Base-by-base conservation (phyloP, 495 filamentous ascomycete species). In the Tuber umbilicatum region DNA sequence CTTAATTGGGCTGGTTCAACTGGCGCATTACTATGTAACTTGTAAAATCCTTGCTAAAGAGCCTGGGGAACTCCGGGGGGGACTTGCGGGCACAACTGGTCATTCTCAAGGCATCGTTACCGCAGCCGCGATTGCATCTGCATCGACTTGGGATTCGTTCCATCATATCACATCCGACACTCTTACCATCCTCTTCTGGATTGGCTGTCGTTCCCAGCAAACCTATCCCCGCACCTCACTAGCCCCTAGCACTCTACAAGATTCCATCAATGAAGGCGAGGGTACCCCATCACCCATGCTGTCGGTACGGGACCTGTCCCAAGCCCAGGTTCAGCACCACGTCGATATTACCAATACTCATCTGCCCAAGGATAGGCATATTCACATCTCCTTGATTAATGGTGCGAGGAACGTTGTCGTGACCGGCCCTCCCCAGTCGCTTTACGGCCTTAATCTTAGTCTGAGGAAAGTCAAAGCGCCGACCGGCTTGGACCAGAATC, bases 121-220 rank as follows among this genome's bases (percentile, higher is more conserved):
- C 21, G 95, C 96, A 21, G 94, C 94, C n/a, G 93, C 90, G 41
- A 95, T 96, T 71, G 91, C 96, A 6, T 91, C 93, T 3, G 91
- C 93, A 14, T 90, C 91, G 76, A 90, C 88, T 68, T 98, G 96
- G 96, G 92, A 96, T 75, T 91, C 91, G 2, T 98, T 96, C 80
- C 88, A 92, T 50, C 89, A 91, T 79, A 87, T 90, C 43, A 87
- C 93, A 45, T 91, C 87, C 71, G 88, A 91, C 80, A 91, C 94
- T 2, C 85, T 99, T 73, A 96, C 91, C 10, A 91, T 96, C 74
- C 91, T 99, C n/a, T 99, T 99, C 86, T 99, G 95, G 96, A 98
- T 99, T 78, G 96, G 96, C 77, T 89, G 94, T n/a, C 92, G 96
- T 78, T 97, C 94, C 83, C 96, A 99, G 82, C 96, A 99, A 83